Conservation (phyloP, 306 rosid genomes). For the Quercus dentata region DNA sequence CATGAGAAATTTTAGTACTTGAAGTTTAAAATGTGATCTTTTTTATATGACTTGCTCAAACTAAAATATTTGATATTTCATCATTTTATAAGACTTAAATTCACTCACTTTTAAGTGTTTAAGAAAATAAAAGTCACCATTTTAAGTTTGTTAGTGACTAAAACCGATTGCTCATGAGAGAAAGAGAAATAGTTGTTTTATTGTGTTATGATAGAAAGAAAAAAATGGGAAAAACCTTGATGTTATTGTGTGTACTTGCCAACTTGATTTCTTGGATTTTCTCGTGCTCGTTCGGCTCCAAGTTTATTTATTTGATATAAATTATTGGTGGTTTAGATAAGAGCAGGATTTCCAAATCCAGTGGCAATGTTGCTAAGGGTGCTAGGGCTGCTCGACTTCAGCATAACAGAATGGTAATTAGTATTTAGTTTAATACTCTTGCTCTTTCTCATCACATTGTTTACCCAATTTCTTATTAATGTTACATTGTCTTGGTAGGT, state of each 20-base stretch:
- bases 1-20: no score
- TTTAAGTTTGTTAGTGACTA: no score
- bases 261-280: not conserved
- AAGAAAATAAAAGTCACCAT: no score
- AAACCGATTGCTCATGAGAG: no score
- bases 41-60: no score
- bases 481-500: conserved; percentile 36
- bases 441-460: not conserved
- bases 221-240: not conserved
- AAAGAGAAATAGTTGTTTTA: no score
- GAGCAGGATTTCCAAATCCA: conserved; percentile 42
- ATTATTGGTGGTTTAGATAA: conserved; percentile 41
- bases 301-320: not conserved
- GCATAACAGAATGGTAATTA: conserved; percentile 72
- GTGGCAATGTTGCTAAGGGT: conserved; percentile 59
- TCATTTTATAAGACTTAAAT: no score
- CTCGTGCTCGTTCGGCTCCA: not conserved
- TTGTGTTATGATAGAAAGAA: not conserved
- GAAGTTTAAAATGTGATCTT: no score
- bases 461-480: not conserved
- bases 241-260: not conserved
- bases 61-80: no score
- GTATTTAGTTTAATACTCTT: not conserved
- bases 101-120: not conserved
- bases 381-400: conserved; percentile 79